Evolutionary conservation across 371 early-diverging fungal species (phyloP).

Genomic region (Smittium culicis): DNA sequence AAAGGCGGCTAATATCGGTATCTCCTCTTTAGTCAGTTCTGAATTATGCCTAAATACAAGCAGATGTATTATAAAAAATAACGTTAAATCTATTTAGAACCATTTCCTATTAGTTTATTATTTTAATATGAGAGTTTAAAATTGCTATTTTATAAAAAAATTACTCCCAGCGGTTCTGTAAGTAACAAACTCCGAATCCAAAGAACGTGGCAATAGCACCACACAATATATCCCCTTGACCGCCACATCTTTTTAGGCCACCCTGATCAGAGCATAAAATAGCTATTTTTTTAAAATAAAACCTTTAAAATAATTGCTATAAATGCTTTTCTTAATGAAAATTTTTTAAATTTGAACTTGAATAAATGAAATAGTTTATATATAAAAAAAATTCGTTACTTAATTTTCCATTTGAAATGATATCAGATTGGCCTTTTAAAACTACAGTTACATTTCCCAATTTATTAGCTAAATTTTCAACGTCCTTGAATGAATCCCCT

Average conservation of each 20-base stretch:
- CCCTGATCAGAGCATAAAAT: conserved; percentile 41
- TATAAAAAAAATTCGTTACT: conserved; percentile 38
- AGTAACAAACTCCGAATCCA: conserved; percentile 64
- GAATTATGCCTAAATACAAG: conserved; percentile 35
- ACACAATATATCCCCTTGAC: conserved; percentile 94
- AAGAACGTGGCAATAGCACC: conserved; percentile 78
- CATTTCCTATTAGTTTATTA: too few species aligned
- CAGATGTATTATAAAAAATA: too few species aligned
- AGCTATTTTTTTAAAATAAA: too few species aligned
- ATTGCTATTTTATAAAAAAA: conserved; percentile 3
- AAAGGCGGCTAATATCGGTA: conserved; percentile 51
- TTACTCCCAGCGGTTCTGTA: conserved; percentile 45
- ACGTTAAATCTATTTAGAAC: too few species aligned
- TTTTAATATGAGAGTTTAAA: background rate
- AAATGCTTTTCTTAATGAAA: too few species aligned
- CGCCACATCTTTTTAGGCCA: conserved; percentile 85
- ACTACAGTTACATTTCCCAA: conserved; percentile 63
- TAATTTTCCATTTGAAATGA: conserved; percentile 57
- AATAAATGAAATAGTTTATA: too few species aligned
- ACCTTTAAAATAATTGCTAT: too few species aligned
- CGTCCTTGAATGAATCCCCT: conserved; percentile 22
- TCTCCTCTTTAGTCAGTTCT: conserved; percentile 32
- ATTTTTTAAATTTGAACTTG: too few species aligned
- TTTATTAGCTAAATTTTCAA: conserved; percentile 33
- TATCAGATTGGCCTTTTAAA: conserved; percentile 70